Percentiles rank a stretch among this genome's conserved stretches.
These are phyloP conservation scores for Penicillium bovifimosum DNA, from an alignment of 495 filamentous ascomycete species.

Conservation along the genomic window DNA sequence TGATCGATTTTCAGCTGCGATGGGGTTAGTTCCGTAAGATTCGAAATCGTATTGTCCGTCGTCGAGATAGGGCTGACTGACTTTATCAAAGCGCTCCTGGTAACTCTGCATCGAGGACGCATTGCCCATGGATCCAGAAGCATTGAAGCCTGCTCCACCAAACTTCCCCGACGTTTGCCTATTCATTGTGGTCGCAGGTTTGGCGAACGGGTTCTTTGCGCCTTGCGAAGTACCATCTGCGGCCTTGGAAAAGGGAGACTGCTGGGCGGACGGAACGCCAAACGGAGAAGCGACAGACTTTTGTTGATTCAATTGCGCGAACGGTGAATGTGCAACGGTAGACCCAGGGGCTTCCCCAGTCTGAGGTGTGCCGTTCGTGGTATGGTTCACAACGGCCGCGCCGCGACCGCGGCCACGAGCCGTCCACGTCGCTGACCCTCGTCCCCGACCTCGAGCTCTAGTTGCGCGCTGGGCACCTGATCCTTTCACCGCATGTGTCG, in stretches of 20 bases:
- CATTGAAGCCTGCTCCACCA: not conserved
- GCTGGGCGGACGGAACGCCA: conserved; percentile 11
- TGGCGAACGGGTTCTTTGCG: conserved; percentile 7
- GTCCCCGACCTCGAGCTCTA: conserved; percentile 24
- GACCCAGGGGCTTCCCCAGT: conserved; percentile 2
- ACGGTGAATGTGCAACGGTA: conserved; percentile 24
- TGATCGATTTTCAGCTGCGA: conserved; percentile 60
- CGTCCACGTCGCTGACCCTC: conserved; percentile 17
- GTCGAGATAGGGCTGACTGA: conserved; percentile 14
- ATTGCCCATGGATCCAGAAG: conserved; percentile 21
- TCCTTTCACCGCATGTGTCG: conserved; percentile 21
- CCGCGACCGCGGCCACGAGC: conserved; percentile 20
- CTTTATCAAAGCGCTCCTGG: conserved; percentile 42
- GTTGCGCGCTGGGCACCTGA: conserved; percentile 13
- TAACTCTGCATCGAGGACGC: conserved; percentile 23
- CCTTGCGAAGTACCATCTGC: conserved; percentile 13
- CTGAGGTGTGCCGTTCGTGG: conserved; percentile 9
- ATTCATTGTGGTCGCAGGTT: not conserved
- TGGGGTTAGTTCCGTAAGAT: conserved; percentile 14
- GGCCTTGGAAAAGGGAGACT: conserved; percentile 18
- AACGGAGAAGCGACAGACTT: conserved; percentile 14
- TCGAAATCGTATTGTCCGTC: not conserved
- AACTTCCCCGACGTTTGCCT: not conserved
- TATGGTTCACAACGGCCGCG: conserved; percentile 13
- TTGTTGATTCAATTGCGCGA: conserved; percentile 27